These are phyloP conservation scores for Gryganskiella cystojenkinii DNA, from an alignment of 192 early-diverging fungal genomes.

Conservation along the genomic window DNA sequence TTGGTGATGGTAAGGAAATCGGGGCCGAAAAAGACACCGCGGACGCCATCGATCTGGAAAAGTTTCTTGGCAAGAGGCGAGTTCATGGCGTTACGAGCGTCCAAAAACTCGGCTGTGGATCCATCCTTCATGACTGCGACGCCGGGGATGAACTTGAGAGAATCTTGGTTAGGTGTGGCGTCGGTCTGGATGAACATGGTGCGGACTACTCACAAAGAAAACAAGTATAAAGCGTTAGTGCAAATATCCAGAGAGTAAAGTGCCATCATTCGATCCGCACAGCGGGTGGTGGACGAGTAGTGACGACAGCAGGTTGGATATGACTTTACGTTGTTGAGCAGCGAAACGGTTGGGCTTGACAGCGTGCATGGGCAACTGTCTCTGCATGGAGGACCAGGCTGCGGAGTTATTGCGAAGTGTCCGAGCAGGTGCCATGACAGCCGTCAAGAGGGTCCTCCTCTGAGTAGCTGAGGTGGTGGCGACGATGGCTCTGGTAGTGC, in stretches of 20 bases:
- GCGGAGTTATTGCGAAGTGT: conserved; percentile 38
- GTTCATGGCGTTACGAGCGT: conserved; percentile 73
- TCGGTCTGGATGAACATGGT: conserved; percentile 93
- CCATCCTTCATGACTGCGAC: conserved; percentile 75
- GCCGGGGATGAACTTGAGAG: conserved; percentile 97
- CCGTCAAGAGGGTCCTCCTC: conserved; percentile 35
- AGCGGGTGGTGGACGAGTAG: too few relatives aligned
- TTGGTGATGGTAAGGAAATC: conserved; percentile 98
- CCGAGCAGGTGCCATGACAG: conserved; percentile 3
- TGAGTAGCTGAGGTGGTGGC: background rate
- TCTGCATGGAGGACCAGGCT: conserved; percentile 19
- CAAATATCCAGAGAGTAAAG: too few relatives aligned
- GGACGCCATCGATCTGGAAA: conserved; percentile 95
- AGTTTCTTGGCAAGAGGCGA: conserved; percentile 92
- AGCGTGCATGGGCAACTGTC: conserved; percentile 10
- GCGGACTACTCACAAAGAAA: conserved; percentile 52
- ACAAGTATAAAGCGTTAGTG: background rate
- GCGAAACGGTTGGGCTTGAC: conserved; percentile 32
- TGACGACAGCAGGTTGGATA: too few relatives aligned
- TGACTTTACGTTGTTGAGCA: conserved; percentile 37
- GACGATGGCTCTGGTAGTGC: conserved; percentile 1
- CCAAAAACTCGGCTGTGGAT: conserved; percentile 88
- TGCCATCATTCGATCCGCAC: conserved; percentile 1
- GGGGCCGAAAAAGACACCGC: conserved; percentile 88
- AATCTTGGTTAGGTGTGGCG: conserved; percentile 93